Percentiles rank a stretch among this genome's conserved stretches.
These are phyloP conservation scores for Mrakia blollopis DNA, from an alignment of 768 basidiomycete genomes.

Conservation along the genomic window DNA sequence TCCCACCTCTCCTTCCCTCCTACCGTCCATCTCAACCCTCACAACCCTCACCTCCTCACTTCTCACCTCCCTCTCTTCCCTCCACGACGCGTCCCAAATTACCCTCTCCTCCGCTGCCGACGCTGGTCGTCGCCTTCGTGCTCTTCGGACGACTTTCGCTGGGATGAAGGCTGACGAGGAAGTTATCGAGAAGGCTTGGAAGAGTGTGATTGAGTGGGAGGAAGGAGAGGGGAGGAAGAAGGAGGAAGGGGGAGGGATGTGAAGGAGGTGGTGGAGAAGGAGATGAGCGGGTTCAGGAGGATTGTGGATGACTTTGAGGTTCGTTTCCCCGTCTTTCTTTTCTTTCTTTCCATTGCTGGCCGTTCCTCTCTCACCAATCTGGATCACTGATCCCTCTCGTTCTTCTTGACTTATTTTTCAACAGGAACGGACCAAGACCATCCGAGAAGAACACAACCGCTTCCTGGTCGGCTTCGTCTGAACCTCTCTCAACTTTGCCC, in stretches of 20 bases:
- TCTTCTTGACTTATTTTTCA: too few species aligned
- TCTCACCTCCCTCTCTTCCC: background rate
- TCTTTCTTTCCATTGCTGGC: background rate
- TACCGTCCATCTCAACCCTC: background rate
- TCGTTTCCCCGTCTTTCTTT: background rate
- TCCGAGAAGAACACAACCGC: background rate
- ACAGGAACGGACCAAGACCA: conserved; percentile 11
- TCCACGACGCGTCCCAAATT: conserved; percentile 15
- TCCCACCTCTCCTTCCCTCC: background rate
- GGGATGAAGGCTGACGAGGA: conserved; percentile 14
- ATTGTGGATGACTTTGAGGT: conserved; percentile 3
- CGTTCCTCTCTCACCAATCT: too few species aligned
- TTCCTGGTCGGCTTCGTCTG: background rate
- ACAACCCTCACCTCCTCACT: conserved; percentile 5
- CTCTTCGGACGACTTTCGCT: conserved; percentile 10
- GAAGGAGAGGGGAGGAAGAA: background rate
- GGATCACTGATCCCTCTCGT: background rate
- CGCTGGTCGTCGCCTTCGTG: conserved; percentile 8
- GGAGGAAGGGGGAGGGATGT: background rate
- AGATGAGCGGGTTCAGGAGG: conserved; percentile 13
- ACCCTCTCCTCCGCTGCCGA: conserved; percentile 17
- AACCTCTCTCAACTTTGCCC: background rate
- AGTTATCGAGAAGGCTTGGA: background rate
- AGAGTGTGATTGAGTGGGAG: background rate
- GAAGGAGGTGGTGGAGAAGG: conserved; percentile 2